Evolutionary conservation across 495 filamentous ascomycete species (phyloP).

Genomic region (Hypoxylon perforatum): DNA sequence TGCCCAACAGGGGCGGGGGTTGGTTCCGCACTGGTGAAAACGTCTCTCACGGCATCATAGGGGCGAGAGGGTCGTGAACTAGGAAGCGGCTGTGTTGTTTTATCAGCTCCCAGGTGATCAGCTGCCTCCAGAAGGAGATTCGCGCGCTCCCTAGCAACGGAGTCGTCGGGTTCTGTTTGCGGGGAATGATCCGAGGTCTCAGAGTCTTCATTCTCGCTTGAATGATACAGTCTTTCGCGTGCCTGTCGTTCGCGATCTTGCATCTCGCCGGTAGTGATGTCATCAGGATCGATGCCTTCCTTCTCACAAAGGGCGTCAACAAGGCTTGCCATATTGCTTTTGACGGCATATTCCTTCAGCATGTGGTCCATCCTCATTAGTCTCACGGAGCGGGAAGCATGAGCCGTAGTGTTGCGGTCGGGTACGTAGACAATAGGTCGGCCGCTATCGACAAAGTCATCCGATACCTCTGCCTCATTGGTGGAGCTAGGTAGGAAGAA

Average conservation of each 20-base stretch:
- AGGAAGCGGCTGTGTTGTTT: conserved; percentile 5
- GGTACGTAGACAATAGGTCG: conserved; percentile 52
- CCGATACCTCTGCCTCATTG: conserved; percentile 51
- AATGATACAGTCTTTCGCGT: conserved; percentile 26
- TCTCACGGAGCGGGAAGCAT: conserved; percentile 56
- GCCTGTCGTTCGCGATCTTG: conserved; percentile 44
- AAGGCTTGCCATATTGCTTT: conserved; percentile 27
- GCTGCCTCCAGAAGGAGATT: conserved; percentile 44
- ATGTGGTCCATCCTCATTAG: conserved; percentile 46
- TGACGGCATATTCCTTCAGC: conserved; percentile 31
- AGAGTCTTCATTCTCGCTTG: conserved; percentile 42
- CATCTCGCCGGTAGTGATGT: conserved; percentile 49
- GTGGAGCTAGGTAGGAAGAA: conserved; percentile 51
- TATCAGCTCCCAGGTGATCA: conserved; percentile 9
- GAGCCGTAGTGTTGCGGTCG: conserved; percentile 43
- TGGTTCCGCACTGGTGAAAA: conserved; percentile 51
- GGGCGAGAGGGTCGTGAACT: conserved; percentile 49
- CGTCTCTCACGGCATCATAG: conserved; percentile 61
- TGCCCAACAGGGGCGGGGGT: conserved; percentile 27
- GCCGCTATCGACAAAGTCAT: conserved; percentile 44
- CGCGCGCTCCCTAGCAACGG: conserved; percentile 4
- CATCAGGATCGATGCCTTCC: conserved; percentile 47
- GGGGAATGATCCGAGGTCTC: conserved; percentile 4
- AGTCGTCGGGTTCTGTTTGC: conserved; percentile 8
- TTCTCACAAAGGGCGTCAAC: conserved; percentile 45